Conservation (phyloP, 306 rosid species). For the Cucurbita argyrosperma region DNA sequence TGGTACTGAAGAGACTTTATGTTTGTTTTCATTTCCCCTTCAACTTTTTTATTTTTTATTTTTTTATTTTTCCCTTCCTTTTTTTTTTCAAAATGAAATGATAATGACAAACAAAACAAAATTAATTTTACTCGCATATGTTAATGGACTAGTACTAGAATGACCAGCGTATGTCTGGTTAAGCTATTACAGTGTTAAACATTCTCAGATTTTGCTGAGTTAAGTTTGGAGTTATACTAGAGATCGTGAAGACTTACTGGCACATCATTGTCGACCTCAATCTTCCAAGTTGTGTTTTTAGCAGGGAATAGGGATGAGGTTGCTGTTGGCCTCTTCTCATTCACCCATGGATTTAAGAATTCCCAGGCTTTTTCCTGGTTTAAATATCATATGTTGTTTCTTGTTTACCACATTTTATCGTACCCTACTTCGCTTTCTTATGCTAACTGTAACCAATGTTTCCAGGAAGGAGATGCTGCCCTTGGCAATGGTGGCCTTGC, state of each 20-base stretch:
- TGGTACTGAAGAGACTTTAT: background rate
- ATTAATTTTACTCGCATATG: background rate
- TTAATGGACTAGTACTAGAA: background rate
- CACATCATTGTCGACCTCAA: background rate
- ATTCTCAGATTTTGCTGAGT: background rate
- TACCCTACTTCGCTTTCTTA: background rate
- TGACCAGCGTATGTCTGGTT: background rate
- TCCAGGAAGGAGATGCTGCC: constrained; percentile 73
- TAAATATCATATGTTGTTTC: background rate
- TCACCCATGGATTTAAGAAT: background rate
- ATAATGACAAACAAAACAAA: background rate
- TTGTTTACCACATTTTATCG: background rate
- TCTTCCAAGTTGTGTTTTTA: background rate
- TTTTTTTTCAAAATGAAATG: too few relatives aligned
- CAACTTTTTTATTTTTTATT: background rate
- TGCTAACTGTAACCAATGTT: constrained; percentile 2
- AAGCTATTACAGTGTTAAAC: background rate
- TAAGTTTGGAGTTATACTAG: background rate
- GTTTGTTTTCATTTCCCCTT: background rate
- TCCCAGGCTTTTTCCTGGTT: background rate
- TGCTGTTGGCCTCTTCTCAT: background rate
- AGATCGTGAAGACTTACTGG: background rate
- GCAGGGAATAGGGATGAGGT: background rate
- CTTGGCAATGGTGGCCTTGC: constrained; percentile 76
- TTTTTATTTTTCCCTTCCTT: too few relatives aligned